These are phyloP conservation scores for Apiospora pterosperma DNA, from an alignment of 2,329 filamentous ascomycete species.

Conservation along the genomic window DNA sequence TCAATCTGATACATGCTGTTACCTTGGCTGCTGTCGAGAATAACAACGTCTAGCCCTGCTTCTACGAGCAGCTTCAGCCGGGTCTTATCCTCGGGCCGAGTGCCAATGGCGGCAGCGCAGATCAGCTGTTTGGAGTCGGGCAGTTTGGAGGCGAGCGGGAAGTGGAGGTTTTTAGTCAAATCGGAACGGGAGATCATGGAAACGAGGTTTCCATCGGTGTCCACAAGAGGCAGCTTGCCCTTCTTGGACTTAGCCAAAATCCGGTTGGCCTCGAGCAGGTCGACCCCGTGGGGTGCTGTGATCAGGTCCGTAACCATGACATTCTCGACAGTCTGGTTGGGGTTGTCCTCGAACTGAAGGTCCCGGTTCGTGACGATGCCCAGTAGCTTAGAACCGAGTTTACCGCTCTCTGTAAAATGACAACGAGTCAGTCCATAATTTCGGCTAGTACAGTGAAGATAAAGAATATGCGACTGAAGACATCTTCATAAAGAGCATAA, in stretches of 20 bases:
- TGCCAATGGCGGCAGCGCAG: constrained; percentile 92
- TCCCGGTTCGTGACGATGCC: constrained; percentile 98
- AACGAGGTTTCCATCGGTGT: constrained; percentile 77
- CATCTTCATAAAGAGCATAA: constrained; percentile 45
- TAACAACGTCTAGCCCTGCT: constrained; percentile 89
- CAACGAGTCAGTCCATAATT: constrained; percentile 11
- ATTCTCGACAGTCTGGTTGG: constrained; percentile 68
- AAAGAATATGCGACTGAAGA: constrained; percentile 5
- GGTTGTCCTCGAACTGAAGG: constrained; percentile 89
- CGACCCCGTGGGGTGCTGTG: constrained; percentile 80
- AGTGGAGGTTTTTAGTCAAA: constrained; percentile 97
- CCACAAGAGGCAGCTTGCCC: constrained; percentile 93
- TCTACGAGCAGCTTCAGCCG: constrained; percentile 86
- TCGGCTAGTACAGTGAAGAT: constrained; percentile 1
- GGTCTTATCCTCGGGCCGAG: constrained; percentile 85
- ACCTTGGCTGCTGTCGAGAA: constrained; percentile 94
- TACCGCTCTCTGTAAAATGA: constrained; percentile 70
- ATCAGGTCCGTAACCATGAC: constrained; percentile 97
- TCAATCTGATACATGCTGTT: constrained; percentile 99
- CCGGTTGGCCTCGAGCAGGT: constrained; percentile 82
- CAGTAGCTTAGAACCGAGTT: constrained; percentile 89
- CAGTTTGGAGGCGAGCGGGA: constrained; percentile 92
- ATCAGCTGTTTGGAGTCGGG: constrained; percentile 97
- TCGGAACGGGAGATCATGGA: constrained; percentile 93
- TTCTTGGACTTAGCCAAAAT: constrained; percentile 96